Evolutionary conservation across 257 asterid species (phyloP).

Genomic region (Lycium ferocissimum): DNA sequence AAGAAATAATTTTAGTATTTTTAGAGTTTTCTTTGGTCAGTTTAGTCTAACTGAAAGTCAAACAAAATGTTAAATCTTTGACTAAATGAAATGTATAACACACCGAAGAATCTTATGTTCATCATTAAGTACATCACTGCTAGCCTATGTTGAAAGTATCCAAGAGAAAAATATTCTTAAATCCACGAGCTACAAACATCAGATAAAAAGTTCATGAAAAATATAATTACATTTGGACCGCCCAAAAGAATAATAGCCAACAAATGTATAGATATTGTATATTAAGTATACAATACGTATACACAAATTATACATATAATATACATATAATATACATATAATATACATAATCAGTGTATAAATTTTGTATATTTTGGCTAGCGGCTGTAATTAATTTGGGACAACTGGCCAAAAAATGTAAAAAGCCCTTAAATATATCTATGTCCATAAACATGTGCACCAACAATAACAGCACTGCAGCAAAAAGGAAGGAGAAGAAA

Average conservation of each 20-base stretch:
- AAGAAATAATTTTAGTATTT: constrained; percentile 5
- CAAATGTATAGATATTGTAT: no score
- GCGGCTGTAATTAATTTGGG: no score
- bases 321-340: no score
- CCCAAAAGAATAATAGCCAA: no score
- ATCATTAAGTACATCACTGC: neutral
- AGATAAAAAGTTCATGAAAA: neutral
- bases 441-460: neutral
- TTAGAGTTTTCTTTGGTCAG: neutral
- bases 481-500: constrained; percentile 35
- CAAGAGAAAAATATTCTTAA: neutral
- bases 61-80: neutral
- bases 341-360: no score
- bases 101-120: neutral
- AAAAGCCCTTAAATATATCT: neutral
- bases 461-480: constrained; percentile 2
- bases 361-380: no score
- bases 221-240: no score
- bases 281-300: no score
- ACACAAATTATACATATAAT: no score
- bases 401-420: no score
- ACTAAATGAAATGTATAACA: neutral
- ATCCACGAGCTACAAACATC: neutral
- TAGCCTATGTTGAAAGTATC: neutral
- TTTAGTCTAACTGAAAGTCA: neutral